Conservation (phyloP, 257 asterid species). For the Striga asiatica region DNA sequence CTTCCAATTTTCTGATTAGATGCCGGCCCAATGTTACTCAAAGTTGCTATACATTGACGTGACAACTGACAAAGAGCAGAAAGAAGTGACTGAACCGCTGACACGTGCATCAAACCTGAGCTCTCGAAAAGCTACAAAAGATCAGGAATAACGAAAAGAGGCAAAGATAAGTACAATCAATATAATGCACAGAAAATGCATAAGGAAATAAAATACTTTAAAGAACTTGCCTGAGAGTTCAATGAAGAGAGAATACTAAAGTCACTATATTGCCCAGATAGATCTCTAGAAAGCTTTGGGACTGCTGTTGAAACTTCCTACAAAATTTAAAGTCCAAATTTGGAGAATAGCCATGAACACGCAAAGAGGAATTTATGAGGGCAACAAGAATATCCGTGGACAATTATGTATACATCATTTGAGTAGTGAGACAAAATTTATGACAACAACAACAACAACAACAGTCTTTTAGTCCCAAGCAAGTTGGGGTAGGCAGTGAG, state of each 20-base stretch:
- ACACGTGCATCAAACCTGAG: conserved; percentile 81
- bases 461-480: too few species aligned
- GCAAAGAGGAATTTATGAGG: conserved; percentile 3
- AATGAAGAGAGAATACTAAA: conserved; percentile 86
- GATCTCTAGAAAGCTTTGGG: conserved; percentile 77
- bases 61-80: conserved; percentile 89
- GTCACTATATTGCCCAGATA: conserved; percentile 93
- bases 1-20: conserved; percentile 78
- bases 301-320: conserved; percentile 84
- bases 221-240: conserved; percentile 64
- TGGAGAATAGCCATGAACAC: conserved; percentile 3
- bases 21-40: conserved; percentile 58
- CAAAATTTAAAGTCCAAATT: conserved; percentile 15
- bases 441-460: too few species aligned
- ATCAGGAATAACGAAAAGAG: neutral
- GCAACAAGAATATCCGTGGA: neutral
- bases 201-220: neutral
- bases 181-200: conserved; percentile 7
- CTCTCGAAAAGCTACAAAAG: conserved; percentile 78
- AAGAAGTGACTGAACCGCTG: conserved; percentile 89
- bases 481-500: too few species aligned
- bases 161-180: conserved; percentile 14
- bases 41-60: conserved; percentile 56
- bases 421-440: neutral
- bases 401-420: conserved; percentile 10